These are phyloP conservation scores for Sugiyamaella mastotermitis DNA, from an alignment of 805 yeast genomes.

Conservation along the genomic window DNA sequence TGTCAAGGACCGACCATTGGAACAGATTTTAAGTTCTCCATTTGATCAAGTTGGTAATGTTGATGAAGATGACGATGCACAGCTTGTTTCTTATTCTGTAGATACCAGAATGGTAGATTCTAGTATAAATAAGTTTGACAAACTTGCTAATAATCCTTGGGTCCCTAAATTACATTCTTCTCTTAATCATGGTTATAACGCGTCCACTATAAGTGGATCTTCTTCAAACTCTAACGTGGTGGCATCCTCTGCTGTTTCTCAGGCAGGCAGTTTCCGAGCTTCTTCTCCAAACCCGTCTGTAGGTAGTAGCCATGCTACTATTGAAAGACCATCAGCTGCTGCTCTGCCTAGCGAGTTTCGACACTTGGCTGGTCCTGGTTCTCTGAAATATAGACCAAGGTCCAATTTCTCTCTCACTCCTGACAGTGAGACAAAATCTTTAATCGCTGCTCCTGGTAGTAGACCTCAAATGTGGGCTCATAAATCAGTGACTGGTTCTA, in stretches of 20 bases:
- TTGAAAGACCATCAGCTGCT: too few species aligned
- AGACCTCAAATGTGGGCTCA: too few species aligned
- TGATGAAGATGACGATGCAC: constrained; percentile 1
- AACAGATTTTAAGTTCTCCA: constrained; percentile 4
- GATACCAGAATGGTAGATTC: background rate
- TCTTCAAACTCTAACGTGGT: background rate
- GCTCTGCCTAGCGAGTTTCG: too few species aligned
- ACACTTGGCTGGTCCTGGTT: too few species aligned
- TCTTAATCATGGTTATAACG: too few species aligned
- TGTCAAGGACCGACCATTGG: constrained; percentile 7
- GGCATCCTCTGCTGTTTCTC: background rate
- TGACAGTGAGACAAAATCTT: too few species aligned
- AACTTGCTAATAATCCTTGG: constrained; percentile 4
- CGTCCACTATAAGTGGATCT: too few species aligned
- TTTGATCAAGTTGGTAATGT: constrained; percentile 2
- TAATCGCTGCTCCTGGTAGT: too few species aligned
- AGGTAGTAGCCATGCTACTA: too few species aligned
- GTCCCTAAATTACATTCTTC: constrained; percentile 5
- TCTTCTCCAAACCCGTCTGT: background rate
- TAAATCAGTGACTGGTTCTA: too few species aligned
- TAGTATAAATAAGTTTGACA: constrained; percentile 5
- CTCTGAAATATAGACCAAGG: too few species aligned
- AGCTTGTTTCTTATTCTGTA: background rate
- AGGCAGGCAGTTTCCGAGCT: background rate
- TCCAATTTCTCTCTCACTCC: too few species aligned